Percentiles rank a stretch among this genome's conserved stretches.
These are phyloP conservation scores for Talaromyces verruculosus DNA, from an alignment of 2,329 filamentous ascomycete genomes.

Conservation along the genomic window DNA sequence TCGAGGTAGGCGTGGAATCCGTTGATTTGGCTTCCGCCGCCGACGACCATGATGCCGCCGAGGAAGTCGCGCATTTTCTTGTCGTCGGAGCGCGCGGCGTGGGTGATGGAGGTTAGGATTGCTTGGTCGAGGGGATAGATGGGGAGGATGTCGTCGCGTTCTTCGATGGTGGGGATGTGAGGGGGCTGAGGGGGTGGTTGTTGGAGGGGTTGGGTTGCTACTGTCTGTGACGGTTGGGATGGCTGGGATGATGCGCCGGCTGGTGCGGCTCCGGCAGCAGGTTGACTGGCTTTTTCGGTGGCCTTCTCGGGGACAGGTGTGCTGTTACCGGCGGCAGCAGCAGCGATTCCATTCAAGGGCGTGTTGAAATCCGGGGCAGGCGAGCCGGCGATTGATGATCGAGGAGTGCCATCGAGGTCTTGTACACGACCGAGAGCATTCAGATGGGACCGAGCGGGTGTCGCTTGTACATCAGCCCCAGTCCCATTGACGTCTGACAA, in stretches of 20 bases:
- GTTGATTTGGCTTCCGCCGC: slow-evolving; percentile 77
- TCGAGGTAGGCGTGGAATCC: slow-evolving; percentile 81
- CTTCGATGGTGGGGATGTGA: slow-evolving; percentile 50
- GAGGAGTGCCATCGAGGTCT: slow-evolving; percentile 72
- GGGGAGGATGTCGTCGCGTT: slow-evolving; percentile 78
- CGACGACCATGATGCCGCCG: slow-evolving; percentile 85
- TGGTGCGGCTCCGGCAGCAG: not conserved
- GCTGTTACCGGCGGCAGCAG: slow-evolving; percentile 20
- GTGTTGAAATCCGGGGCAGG: slow-evolving; percentile 83
- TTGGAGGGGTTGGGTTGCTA: slow-evolving; percentile 10
- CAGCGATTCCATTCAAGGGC: slow-evolving; percentile 46
- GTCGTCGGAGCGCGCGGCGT: slow-evolving; percentile 84
- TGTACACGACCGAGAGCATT: slow-evolving; percentile 69
- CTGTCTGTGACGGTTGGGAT: not conserved
- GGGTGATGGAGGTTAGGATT: slow-evolving; percentile 83
- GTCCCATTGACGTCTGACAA: slow-evolving; percentile 29
- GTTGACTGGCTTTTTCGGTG: slow-evolving; percentile 25
- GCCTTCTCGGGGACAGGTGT: slow-evolving; percentile 41
- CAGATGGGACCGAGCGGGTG: slow-evolving; percentile 53
- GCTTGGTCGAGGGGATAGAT: slow-evolving; percentile 82
- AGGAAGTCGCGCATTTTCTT: slow-evolving; percentile 90
- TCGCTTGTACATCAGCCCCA: slow-evolving; percentile 38
- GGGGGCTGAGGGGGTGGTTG: slow-evolving; percentile 35
- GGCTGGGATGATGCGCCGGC: not conserved
- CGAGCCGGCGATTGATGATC: slow-evolving; percentile 81